These are phyloP conservation scores for Scorias spongiosa DNA, from an alignment of 2,329 filamentous ascomycete species.

Conservation along the genomic window DNA sequence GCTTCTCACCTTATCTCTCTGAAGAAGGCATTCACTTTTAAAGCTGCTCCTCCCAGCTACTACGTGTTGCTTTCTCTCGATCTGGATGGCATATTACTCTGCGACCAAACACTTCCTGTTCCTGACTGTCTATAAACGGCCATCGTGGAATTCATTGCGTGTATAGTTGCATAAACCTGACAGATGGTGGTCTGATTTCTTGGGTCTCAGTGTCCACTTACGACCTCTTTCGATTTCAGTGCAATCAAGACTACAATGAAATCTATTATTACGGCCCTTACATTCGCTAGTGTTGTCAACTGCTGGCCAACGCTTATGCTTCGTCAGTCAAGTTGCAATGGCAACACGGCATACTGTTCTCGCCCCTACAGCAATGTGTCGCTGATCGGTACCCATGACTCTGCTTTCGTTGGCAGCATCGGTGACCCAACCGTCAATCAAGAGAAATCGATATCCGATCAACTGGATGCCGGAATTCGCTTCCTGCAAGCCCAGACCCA, in stretches of 20 bases:
- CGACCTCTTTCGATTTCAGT: too few species aligned
- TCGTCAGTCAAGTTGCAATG: conserved; percentile 43
- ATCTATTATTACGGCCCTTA: neutral
- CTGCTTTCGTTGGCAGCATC: conserved; percentile 49
- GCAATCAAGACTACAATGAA: neutral
- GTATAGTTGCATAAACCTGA: too few species aligned
- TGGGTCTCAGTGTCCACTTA: too few species aligned
- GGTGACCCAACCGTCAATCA: conserved; percentile 69
- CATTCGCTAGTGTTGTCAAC: neutral
- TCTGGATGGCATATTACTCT: too few species aligned
- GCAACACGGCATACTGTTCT: conserved; percentile 52
- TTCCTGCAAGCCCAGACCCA: conserved; percentile 47
- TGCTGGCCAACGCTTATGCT: neutral
- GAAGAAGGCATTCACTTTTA: too few species aligned
- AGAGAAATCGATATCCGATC: conserved; percentile 46
- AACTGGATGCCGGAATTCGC: conserved; percentile 63
- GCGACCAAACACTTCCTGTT: too few species aligned
- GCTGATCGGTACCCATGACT: conserved; percentile 67
- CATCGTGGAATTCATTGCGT: too few species aligned
- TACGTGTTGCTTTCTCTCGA: too few species aligned
- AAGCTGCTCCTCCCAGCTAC: too few species aligned
- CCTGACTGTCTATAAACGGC: too few species aligned
- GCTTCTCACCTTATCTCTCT: too few species aligned
- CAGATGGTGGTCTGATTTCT: too few species aligned
- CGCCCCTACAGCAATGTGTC: conserved; percentile 73